Conservation (phyloP, 2,329 filamentous ascomycete species). For the Hirsutella thompsonii region DNA sequence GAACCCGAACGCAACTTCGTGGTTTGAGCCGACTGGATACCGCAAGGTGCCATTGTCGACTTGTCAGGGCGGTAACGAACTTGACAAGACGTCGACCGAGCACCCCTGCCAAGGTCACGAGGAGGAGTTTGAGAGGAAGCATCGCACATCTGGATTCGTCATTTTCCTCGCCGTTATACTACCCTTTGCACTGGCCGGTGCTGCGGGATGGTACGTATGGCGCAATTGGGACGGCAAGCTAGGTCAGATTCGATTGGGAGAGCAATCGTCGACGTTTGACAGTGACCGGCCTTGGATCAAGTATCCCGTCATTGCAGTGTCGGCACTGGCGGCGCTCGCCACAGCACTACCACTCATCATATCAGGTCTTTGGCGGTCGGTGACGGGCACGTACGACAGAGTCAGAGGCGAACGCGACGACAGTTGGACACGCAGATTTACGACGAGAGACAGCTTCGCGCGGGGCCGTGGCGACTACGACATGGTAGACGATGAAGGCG, state of each 20-base stretch:
- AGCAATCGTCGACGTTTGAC: conserved; percentile 43
- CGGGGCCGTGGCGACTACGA: conserved; percentile 79
- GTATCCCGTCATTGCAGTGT: conserved; percentile 65
- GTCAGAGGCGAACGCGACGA: conserved; percentile 34
- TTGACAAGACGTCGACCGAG: conserved; percentile 50
- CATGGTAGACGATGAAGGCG: conserved; percentile 83
- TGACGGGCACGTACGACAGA: conserved; percentile 35
- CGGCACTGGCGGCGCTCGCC: conserved; percentile 47
- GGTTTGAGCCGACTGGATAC: conserved; percentile 77
- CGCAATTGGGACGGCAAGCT: conserved; percentile 80
- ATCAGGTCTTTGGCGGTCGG: conserved; percentile 59
- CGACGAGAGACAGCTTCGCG: conserved; percentile 79
- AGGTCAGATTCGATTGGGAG: conserved; percentile 82
- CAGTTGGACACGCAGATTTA: conserved; percentile 58
- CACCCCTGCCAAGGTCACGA: conserved; percentile 64
- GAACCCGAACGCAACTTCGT: conserved; percentile 61
- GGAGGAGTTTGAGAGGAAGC: conserved; percentile 63
- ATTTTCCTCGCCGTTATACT: conserved; percentile 79
- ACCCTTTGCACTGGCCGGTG: conserved; percentile 58
- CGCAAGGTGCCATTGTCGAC: conserved; percentile 83
- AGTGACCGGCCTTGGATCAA: conserved; percentile 65
- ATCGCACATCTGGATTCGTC: conserved; percentile 54
- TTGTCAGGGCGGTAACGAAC: conserved; percentile 61
- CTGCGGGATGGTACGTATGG: conserved; percentile 74
- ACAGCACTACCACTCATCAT: conserved; percentile 57